phyloP scores from a whole-genome alignment of 2,329 filamentous ascomycete genomes.

The Fusarium sublunatum region DNA sequence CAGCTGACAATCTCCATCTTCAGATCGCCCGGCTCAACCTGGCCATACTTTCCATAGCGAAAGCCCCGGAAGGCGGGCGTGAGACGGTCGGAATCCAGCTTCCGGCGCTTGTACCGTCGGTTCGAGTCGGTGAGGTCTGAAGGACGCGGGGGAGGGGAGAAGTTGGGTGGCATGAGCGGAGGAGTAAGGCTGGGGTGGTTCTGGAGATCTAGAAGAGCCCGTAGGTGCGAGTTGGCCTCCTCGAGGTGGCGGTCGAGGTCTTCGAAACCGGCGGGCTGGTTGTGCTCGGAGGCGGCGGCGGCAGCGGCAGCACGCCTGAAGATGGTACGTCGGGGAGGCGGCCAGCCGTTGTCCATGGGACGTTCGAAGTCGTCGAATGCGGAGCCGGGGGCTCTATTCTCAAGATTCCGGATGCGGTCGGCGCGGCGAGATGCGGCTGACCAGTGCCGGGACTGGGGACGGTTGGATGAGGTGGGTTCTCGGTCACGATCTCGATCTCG shows the following conservation, averaged over 20 bases:
- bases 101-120: slow-evolving; percentile 74
- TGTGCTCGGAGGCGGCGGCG: slow-evolving; percentile 35
- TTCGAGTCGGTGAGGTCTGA: slow-evolving; percentile 59
- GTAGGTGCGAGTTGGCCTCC: slow-evolving; percentile 58
- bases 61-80: slow-evolving; percentile 66
- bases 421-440: slow-evolving; percentile 49
- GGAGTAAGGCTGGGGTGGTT: slow-evolving; percentile 47
- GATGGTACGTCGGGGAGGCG: slow-evolving; percentile 41
- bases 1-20: slow-evolving; percentile 91
- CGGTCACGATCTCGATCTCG: slow-evolving; percentile 43
- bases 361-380: slow-evolving; percentile 46
- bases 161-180: slow-evolving; percentile 47
- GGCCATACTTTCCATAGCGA: slow-evolving; percentile 86
- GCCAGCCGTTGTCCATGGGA: slow-evolving; percentile 46
- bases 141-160: slow-evolving; percentile 51
- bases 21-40: slow-evolving; percentile 83
- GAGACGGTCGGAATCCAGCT: slow-evolving; percentile 72
- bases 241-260: slow-evolving; percentile 55
- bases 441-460: slow-evolving; percentile 43
- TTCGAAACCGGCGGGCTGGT: slow-evolving; percentile 48
- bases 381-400: slow-evolving; percentile 43
- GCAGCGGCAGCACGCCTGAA: slow-evolving; percentile 40
- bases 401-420: slow-evolving; percentile 52
- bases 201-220: slow-evolving; percentile 57
- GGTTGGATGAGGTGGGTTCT: slow-evolving; percentile 33